Base-by-base conservation (phyloP, 306 rosid genomes). In the Cercis canadensis region DNA sequence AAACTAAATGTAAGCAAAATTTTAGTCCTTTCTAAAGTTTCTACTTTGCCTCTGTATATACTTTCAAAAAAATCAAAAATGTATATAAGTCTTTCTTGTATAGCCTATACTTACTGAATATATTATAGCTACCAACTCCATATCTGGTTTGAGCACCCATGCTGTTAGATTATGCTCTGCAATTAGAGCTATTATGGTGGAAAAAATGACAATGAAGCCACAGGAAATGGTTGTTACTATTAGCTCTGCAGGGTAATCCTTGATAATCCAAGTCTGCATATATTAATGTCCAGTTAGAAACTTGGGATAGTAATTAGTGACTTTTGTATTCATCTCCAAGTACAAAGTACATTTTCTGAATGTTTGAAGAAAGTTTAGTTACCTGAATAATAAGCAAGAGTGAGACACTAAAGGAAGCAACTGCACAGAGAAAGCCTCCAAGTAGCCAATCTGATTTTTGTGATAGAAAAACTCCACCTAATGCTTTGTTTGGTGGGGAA, bases 221-320 rank as follows among this genome's bases (percentile, higher is more conserved):
- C 31, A 29, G 3, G 49, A 13, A 21, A 64, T 4, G 18, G 36
- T 6, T 32, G 78, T 34, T 0, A 45, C 40, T 47, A 65, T 44
- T 19, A 65, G 11, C 49, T 64, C 58, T 65, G 29, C 78, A 24
- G 72, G 65, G 65, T 74, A 74, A 5, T 55, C 78, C 57, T 52
- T 64, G n/a, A 74, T 4, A 44, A 74, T 46, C 65, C 65, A 54
- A 4, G 72, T 55, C 78, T 64, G 53, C 43, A 65, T 37, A 37
- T 37, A n/a, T n/a, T n/a, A n/a, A n/a, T n/a, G n/a, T n/a, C n/a
- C n/a, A n/a, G n/a, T 5, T 37, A 5, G 10, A 37, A 37, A 37
- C 1, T 37, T 15, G 14, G 7, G 10, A 49, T n/a, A 8, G 6
- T 14, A 3, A 6, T 17, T 24, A 4, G 5, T 33, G 43, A 24